phyloP scores from a whole-genome alignment of 2,329 filamentous ascomycete species.

The Colletotrichum godetiae region DNA sequence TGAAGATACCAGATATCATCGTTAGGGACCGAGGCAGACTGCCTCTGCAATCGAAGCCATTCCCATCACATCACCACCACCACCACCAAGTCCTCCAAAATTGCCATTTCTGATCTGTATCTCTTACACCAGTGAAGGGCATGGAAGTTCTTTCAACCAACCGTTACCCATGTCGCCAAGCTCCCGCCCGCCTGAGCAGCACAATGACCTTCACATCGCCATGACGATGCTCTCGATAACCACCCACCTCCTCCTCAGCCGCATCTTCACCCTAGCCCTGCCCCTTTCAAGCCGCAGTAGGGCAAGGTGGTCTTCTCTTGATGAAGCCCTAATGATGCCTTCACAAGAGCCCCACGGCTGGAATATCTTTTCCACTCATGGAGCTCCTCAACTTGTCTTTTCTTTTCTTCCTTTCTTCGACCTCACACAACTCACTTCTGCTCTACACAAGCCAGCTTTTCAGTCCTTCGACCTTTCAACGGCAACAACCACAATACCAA shows the following conservation, averaged over 20 bases:
- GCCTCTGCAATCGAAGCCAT: neutral
- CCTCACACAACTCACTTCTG: neutral
- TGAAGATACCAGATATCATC: neutral
- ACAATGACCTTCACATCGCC: neutral
- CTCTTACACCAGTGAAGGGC: neutral
- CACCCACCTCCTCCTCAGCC: neutral
- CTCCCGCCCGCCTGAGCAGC: neutral
- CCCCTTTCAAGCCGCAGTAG: neutral
- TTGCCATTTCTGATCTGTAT: neutral
- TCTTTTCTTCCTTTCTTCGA: neutral
- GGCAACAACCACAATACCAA: neutral
- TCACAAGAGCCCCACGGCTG: neutral
- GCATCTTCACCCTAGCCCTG: neutral
- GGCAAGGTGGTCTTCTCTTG: neutral
- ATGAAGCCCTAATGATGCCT: neutral
- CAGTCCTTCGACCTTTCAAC: neutral
- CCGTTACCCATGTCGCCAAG: neutral
- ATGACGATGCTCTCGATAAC: neutral
- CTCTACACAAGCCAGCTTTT: neutral
- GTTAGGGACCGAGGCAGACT: too few species aligned
- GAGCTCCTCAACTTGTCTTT: neutral
- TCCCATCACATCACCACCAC: neutral
- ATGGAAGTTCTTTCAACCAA: neutral
- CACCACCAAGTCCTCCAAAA: neutral
- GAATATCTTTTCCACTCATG: neutral